Evolutionary conservation across 2,329 filamentous ascomycete species (phyloP), one percentile per base, ranked within the genome.

Genomic region (Aureobasidium sp.): DNA sequence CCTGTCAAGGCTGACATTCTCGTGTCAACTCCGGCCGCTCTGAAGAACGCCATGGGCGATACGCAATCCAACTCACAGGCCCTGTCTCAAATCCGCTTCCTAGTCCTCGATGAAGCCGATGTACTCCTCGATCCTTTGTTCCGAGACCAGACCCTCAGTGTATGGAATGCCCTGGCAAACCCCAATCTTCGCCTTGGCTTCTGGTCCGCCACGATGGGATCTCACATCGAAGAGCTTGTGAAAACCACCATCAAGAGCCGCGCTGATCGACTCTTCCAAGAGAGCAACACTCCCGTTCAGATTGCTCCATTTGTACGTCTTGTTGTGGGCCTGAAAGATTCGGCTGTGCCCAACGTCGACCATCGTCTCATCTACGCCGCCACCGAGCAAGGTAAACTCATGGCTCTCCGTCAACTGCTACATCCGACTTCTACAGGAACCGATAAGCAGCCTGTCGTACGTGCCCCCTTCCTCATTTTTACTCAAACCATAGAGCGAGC

Each of bases 171-270:
- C 3, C 91, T 91, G 67, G 82, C 75, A 2, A 83, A 84, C 60
- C 75, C 80, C 3, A 70, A 77, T n/a, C 74, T 97, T 7, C 80
- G 83, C 21, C 77, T 89, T 3, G 88, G 86, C 8, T 83, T 95
- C 56, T 98, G 91, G 90, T 97, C 93, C 12, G 93, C 93, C 12
- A 98, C 93, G 0, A 96, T 98, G 84, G 89, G 88, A 3, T 95
- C 91, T 14, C 93, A 85, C 61, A 87, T 97, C 37, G 93, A 98
- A 71, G 76, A 83, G 17, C 74, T 96, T 6, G 80, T 88, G 41
- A 79, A 79, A 6, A 79, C 81, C n/a, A 85, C 84, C 12, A 79
- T 93, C 47, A 71, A 76, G 34, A 70, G 75, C 7, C 77, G 83
- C 16, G 39, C 57, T n/a, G 61, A 67, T 37, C 34, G 58, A 61